These are phyloP conservation scores for Mortierella alpina DNA, from an alignment of 192 early-diverging fungal species.

Conservation along the genomic window DNA sequence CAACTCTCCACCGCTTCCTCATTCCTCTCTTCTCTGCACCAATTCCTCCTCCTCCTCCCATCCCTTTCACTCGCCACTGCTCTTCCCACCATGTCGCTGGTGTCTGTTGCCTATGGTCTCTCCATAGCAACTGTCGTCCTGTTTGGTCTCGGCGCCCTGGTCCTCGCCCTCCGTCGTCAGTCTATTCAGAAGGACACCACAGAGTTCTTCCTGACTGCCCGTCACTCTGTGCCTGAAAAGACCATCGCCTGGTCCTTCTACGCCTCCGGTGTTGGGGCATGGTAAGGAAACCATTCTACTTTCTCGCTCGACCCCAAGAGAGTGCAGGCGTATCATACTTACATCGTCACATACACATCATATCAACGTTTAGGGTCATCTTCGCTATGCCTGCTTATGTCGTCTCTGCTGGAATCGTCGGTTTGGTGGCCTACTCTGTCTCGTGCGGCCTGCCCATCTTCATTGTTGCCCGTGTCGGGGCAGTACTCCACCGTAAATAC, in stretches of 20 bases:
- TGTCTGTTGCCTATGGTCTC: constrained; percentile 26
- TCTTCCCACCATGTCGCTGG: constrained; percentile 20
- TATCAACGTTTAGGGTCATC: constrained; percentile 57
- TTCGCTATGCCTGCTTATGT: constrained; percentile 70
- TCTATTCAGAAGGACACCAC: constrained; percentile 23
- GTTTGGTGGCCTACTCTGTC: constrained; percentile 72
- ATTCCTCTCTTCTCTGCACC: not conserved
- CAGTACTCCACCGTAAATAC: constrained; percentile 62
- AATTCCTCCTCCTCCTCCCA: not conserved
- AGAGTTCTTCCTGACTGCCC: constrained; percentile 50
- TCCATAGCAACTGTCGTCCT: constrained; percentile 25
- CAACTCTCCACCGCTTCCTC: not conserved
- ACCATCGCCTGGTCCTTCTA: constrained; percentile 47
- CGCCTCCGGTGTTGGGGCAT: constrained; percentile 36
- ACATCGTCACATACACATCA: not conserved
- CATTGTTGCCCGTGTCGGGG: constrained; percentile 66
- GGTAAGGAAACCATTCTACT: constrained; percentile 3
- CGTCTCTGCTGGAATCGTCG: constrained; percentile 69
- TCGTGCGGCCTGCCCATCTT: constrained; percentile 67
- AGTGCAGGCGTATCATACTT: not conserved
- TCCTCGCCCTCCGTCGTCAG: constrained; percentile 22
- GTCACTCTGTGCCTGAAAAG: constrained; percentile 25
- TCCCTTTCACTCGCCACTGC: not conserved
- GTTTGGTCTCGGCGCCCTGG: constrained; percentile 35
- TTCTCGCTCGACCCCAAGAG: not conserved